These are phyloP conservation scores for Exophiala bonariae DNA, from an alignment of 2,329 filamentous ascomycete genomes.

Conservation along the genomic window DNA sequence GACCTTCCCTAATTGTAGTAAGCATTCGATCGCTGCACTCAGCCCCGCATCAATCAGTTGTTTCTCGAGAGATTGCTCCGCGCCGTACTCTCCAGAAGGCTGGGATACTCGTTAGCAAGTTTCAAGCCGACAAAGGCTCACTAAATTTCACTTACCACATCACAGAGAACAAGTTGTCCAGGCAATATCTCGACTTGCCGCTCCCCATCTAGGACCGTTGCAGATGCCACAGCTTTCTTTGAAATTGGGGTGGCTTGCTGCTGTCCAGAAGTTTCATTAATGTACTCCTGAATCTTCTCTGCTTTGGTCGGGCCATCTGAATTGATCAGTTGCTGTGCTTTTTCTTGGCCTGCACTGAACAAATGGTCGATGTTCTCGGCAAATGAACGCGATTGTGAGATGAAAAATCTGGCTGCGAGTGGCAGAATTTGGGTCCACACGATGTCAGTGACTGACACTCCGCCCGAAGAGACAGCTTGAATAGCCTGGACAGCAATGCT, in stretches of 20 bases:
- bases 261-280: conserved; percentile 2
- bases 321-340: conserved; percentile 60
- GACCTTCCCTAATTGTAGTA: conserved; percentile 38
- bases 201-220: conserved; percentile 55
- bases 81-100: conserved; percentile 41
- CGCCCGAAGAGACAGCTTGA: conserved; percentile 5
- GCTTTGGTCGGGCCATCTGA: not conserved
- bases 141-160: conserved; percentile 48
- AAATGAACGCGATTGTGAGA: conserved; percentile 71
- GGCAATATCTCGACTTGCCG: conserved; percentile 62
- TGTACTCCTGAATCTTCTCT: conserved; percentile 4
- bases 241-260: conserved; percentile 1
- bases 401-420: conserved; percentile 64
- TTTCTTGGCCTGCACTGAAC: conserved; percentile 54
- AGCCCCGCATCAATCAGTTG: conserved; percentile 63
- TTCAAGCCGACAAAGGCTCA: too few species aligned
- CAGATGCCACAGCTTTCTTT: conserved; percentile 8
- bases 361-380: conserved; percentile 72
- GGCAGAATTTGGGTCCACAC: conserved; percentile 60
- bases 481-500: conserved; percentile 8
- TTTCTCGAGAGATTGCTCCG: conserved; percentile 62
- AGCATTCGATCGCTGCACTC: conserved; percentile 38
- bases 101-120: not conserved
- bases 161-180: conserved; percentile 63
- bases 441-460: conserved; percentile 10